Base-by-base conservation (phyloP, 2,329 filamentous ascomycete species). In the Beauveria pseudobassiana region DNA sequence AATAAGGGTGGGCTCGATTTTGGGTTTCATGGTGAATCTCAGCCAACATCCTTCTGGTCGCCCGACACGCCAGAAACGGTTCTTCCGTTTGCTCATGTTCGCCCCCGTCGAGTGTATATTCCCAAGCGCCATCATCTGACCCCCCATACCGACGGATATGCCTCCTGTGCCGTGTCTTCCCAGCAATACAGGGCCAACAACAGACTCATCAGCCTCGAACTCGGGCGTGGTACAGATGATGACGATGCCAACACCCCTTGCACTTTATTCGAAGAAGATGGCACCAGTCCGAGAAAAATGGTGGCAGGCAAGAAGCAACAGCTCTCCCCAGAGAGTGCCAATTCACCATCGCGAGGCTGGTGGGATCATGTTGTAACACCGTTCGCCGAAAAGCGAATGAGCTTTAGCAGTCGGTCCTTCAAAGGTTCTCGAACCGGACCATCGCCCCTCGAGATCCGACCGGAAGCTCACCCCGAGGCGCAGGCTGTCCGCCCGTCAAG, bases 301-400 rank as follows among this genome's bases (percentile, higher is more conserved):
- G 66, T 71, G 45, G 77, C 73, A 61, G 69, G 73, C 16, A 77
- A 75, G 57, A 73, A 70, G 8, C 68, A 72, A 9, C 69, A 71
- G 52, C 54, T 76, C 65, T 73, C 76, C 48, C 72, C 79, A 50
- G 72, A 79, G 53, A 83, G 82, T 46, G 83, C 82, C 30, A 80
- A 78, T 48, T 81, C 83, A 12, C 80, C 80, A 61, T 87, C 87
- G 28, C 80, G 81, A 63, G 89, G 89, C 22, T 92, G 89, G 88
- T 92, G 89, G 89, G 89, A 90, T 67, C 81, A 89, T 65, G 84
- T 92, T 61, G 87, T 83, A 8, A 89, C 88, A 1, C 89, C 89
- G 0, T 91, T 91, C 68, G 67, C 74, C 18, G 78, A 81, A 68
- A 80, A 66, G 68, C 73, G 66, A 55, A 67, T 75, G 16, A 79